A percentile compares a stretch with the other conserved stretches of the same genome.
Evolutionary conservation across 805 yeast genomes (phyloP).

Genomic region (Candida incommunis): DNA sequence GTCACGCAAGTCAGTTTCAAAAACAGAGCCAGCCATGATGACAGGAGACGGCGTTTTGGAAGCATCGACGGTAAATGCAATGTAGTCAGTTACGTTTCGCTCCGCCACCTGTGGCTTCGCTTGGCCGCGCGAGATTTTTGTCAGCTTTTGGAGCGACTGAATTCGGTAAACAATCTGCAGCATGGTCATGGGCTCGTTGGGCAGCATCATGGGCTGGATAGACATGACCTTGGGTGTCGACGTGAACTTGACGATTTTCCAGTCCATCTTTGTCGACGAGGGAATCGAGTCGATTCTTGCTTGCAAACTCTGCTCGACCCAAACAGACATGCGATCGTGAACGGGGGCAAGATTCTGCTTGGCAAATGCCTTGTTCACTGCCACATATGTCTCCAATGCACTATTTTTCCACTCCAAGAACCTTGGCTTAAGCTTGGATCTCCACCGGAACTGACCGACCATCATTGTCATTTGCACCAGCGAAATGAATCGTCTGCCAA

Average conservation of each 20-base stretch:
- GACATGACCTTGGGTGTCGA: constrained; percentile 58
- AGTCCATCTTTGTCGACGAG: constrained; percentile 40
- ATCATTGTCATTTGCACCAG: constrained; percentile 27
- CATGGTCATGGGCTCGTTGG: constrained; percentile 37
- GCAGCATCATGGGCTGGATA: constrained; percentile 52
- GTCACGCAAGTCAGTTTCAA: constrained; percentile 32
- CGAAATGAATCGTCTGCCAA: constrained; percentile 8
- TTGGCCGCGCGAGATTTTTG: constrained; percentile 31
- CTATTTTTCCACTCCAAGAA: constrained; percentile 72
- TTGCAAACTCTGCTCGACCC: constrained; percentile 46
- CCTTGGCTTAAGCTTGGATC: constrained; percentile 52
- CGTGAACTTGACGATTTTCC: constrained; percentile 66
- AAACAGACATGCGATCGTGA: constrained; percentile 35
- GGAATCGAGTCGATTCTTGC: constrained; percentile 45
- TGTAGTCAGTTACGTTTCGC: constrained; percentile 45
- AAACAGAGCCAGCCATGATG: constrained; percentile 49
- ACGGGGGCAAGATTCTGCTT: constrained; percentile 32
- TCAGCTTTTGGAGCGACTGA: constrained; percentile 46
- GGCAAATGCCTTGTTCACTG: constrained; percentile 75
- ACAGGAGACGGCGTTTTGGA: constrained; percentile 35
- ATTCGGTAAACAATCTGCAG: constrained; percentile 51
- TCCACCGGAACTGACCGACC: constrained; percentile 52
- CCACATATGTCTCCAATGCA: constrained; percentile 64
- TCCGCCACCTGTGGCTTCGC: constrained; percentile 32
- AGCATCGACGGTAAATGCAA: constrained; percentile 49